These are phyloP conservation scores for Penicillium rolfsii DNA, from an alignment of 2,329 filamentous ascomycete genomes.

Conservation along the genomic window DNA sequence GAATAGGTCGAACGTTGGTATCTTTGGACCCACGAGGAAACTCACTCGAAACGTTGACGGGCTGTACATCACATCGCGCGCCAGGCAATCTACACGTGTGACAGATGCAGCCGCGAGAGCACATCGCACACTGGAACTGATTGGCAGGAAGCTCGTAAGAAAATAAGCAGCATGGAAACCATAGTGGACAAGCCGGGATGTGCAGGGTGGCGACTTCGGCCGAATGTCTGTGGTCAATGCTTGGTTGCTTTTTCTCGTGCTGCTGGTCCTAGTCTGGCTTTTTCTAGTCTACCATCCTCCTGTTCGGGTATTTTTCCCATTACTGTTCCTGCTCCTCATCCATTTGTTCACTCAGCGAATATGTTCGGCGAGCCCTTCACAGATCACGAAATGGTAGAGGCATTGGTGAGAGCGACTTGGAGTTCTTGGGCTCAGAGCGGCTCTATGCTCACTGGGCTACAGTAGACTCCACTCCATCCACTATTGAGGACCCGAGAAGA, in stretches of 20 bases:
- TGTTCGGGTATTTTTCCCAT: background rate
- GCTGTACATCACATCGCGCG: background rate
- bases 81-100: background rate
- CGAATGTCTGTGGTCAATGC: background rate
- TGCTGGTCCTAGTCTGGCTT: background rate
- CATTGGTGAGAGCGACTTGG: background rate
- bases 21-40: background rate
- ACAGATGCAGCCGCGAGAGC: background rate
- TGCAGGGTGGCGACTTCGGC: constrained; percentile 5
- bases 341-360: background rate
- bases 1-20: background rate
- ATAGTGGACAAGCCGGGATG: background rate
- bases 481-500: constrained; percentile 34
- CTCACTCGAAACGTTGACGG: background rate
- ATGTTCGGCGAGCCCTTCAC: background rate
- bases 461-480: constrained; percentile 19
- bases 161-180: background rate
- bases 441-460: constrained; percentile 12
- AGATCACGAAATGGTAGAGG: background rate
- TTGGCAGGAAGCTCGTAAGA: background rate
- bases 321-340: background rate
- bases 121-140: background rate
- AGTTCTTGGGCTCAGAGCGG: background rate
- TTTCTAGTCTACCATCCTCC: background rate
- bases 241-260: background rate